Percentiles rank a stretch among this genome's conserved stretches.
phyloP scores from a whole-genome alignment of 805 yeast species.

The Monosporozyma solicola region DNA sequence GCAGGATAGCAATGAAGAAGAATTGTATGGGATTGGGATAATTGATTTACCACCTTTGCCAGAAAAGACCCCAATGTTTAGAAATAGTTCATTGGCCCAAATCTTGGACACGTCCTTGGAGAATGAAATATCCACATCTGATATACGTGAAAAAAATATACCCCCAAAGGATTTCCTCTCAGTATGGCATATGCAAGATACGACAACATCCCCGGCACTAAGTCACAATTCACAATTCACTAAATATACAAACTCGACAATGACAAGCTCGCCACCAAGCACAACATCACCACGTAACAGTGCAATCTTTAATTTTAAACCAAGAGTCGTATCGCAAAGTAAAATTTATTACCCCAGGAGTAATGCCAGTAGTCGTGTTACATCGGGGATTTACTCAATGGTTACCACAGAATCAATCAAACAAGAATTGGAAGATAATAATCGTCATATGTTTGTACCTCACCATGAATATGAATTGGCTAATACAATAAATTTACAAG shows the following conservation, averaged over 20 bases:
- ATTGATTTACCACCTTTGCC: conserved; percentile 1
- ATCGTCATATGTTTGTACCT: neutral
- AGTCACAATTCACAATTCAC: conserved; percentile 23
- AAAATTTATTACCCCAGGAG: conserved; percentile 6
- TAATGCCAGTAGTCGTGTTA: neutral
- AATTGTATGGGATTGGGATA: conserved; percentile 1
- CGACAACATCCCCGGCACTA: conserved; percentile 5
- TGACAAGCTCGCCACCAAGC: conserved; percentile 7
- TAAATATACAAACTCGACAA: conserved; percentile 14
- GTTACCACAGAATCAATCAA: neutral
- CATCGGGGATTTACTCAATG: neutral
- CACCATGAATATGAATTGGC: neutral
- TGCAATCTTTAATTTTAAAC: conserved; percentile 20
- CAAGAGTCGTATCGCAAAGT: conserved; percentile 13
- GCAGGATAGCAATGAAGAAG: neutral
- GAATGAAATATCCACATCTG: neutral
- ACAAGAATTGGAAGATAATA: neutral
- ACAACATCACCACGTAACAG: neutral
- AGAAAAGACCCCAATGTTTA: neutral
- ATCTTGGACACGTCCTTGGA: neutral
- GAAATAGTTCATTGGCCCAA: conserved; percentile 2
- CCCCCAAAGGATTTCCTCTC: conserved; percentile 19
- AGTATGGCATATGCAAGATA: conserved; percentile 26
- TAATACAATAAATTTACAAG: neutral
- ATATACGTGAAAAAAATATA: neutral